Evolutionary conservation across 169 alveolate genomes (phyloP).

Genomic region (Babesia divergens): DNA sequence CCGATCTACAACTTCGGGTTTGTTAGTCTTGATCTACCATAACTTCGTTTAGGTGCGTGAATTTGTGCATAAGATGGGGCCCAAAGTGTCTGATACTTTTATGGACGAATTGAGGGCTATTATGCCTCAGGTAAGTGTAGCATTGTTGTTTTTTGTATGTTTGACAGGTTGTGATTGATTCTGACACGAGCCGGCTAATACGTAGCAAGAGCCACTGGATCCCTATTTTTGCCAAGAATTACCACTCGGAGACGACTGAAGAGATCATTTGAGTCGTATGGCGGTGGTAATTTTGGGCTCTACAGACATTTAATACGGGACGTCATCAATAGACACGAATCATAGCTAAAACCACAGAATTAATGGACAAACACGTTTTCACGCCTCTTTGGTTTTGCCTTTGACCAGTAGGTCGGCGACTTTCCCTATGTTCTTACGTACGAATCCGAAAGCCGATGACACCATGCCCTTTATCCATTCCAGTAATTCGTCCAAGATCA

Average conservation of each 20-base stretch:
- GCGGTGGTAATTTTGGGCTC: too few species aligned
- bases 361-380: too few species aligned
- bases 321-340: too few species aligned
- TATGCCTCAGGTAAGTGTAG: slow-evolving; percentile 69
- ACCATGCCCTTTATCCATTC: too few species aligned
- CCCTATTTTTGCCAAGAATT: slow-evolving; percentile 70
- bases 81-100: slow-evolving; percentile 78
- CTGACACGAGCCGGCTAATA: slow-evolving; percentile 71
- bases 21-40: not conserved
- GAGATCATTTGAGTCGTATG: slow-evolving; percentile 68
- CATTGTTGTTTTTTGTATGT: not conserved
- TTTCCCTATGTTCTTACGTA: too few species aligned
- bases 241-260: slow-evolving; percentile 63
- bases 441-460: too few species aligned
- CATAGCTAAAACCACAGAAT: too few species aligned
- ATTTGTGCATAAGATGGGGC: slow-evolving; percentile 78
- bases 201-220: slow-evolving; percentile 72
- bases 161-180: slow-evolving; percentile 65
- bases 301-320: too few species aligned
- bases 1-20: slow-evolving; percentile 79
- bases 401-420: too few species aligned
- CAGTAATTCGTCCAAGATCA: not conserved
- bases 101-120: slow-evolving; percentile 73
- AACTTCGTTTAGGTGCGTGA: slow-evolving; percentile 49
- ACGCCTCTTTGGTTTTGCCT: too few species aligned